Percentiles rank a stretch among this genome's conserved stretches.
These are phyloP conservation scores for Plenodomus biglobosus DNA, from an alignment of 2,329 filamentous ascomycete species.

Conservation along the genomic window DNA sequence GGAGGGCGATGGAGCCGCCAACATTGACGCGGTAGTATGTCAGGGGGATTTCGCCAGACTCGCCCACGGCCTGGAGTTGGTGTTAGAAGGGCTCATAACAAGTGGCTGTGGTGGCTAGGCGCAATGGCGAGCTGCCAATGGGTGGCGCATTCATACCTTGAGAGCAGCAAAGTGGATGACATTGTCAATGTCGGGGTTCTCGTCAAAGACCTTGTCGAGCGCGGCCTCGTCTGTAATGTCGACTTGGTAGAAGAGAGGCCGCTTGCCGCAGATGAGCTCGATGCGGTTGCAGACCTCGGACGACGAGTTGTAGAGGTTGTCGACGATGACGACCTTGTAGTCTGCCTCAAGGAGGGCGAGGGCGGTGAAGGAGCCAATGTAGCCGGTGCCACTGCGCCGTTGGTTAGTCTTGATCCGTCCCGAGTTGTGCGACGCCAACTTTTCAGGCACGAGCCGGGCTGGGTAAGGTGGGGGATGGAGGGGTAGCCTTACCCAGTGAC, in stretches of 20 bases:
- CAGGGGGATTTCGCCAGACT: constrained; percentile 89
- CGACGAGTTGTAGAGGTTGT: constrained; percentile 97
- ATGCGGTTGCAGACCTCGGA: constrained; percentile 90
- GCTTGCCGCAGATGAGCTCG: constrained; percentile 87
- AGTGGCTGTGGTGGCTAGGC: background rate
- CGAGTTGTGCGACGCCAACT: background rate
- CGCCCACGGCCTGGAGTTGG: constrained; percentile 78
- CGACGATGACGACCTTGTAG: constrained; percentile 95
- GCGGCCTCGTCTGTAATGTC: constrained; percentile 85
- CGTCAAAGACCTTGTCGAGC: constrained; percentile 83
- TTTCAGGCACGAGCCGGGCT: constrained; percentile 1
- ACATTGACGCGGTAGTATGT: constrained; percentile 99
- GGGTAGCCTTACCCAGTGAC: constrained; percentile 76
- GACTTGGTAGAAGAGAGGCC: constrained; percentile 78
- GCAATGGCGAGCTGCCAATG: too few relatives aligned
- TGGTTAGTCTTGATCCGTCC: constrained; percentile 6
- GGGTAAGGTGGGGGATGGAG: constrained; percentile 28
- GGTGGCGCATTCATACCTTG: constrained; percentile 62
- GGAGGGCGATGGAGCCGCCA: constrained; percentile 82
- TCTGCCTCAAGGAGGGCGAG: constrained; percentile 89
- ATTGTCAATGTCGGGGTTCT: constrained; percentile 91
- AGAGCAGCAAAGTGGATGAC: constrained; percentile 98
- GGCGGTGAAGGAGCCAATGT: constrained; percentile 97
- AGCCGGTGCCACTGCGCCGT: constrained; percentile 82
- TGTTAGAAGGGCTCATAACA: constrained; percentile 7